phyloP scores from a whole-genome alignment of 2,329 filamentous ascomycete species.

The Paracorniculantispora psalliotae region DNA sequence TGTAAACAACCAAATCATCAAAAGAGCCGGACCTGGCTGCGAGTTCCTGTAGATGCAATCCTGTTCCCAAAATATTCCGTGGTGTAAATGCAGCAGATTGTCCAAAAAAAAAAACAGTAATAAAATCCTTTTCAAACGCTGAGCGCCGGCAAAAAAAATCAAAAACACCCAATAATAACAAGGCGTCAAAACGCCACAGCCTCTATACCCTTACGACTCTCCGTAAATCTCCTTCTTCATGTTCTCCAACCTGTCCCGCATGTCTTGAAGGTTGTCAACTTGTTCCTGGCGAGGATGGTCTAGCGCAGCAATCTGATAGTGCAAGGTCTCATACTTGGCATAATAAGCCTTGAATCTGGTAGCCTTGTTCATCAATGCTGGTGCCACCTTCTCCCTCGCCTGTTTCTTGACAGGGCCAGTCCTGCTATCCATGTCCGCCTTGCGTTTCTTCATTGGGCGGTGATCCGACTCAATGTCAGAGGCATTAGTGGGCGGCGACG shows the following conservation, averaged over 20 bases:
- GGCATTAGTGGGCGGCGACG: slow-evolving; percentile 60
- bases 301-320: slow-evolving; percentile 48
- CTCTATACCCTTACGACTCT: slow-evolving; percentile 21
- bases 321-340: slow-evolving; percentile 51
- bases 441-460: slow-evolving; percentile 39
- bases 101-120: slow-evolving; percentile 4
- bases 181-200: not conserved
- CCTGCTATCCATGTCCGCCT: slow-evolving; percentile 25
- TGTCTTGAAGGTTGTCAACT: slow-evolving; percentile 45
- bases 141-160: slow-evolving; percentile 1
- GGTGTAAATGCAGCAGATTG: slow-evolving; percentile 1
- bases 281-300: slow-evolving; percentile 48
- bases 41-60: slow-evolving; percentile 7
- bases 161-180: not conserved
- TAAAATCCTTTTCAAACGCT: slow-evolving; percentile 5
- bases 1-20: slow-evolving; percentile 8
- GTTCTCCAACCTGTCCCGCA: slow-evolving; percentile 48
- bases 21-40: not conserved
- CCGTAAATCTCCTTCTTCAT: slow-evolving; percentile 57
- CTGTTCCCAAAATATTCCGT: not conserved
- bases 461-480: slow-evolving; percentile 52
- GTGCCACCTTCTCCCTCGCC: slow-evolving; percentile 19
- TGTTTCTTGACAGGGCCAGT: slow-evolving; percentile 31
- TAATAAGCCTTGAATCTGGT: slow-evolving; percentile 53
- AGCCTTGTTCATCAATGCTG: slow-evolving; percentile 48